Evolutionary conservation across 106 monocot genomes (phyloP), one percentile per base, ranked within the genome.

Genomic region (Apostasia ramifera): DNA sequence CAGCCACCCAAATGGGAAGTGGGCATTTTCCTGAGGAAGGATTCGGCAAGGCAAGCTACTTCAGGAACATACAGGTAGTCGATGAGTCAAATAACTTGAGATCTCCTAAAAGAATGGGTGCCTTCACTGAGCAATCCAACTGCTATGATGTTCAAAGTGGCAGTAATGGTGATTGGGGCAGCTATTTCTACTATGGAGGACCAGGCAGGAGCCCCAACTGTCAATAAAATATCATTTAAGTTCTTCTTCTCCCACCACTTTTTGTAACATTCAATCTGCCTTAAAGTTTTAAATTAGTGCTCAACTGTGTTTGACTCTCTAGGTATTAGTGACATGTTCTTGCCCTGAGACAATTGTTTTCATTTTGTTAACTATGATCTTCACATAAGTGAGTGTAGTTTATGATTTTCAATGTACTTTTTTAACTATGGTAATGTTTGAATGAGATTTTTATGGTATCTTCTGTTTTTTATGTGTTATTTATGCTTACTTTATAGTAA

Each of bases 1-100:
- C 85, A 2, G 64, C 85, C 2, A 86, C 85, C 0, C 81, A 86
- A 47, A 86, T 86, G 85, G 81, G 85, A 5, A 86, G 85, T 59
- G 85, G 85, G 2, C 81, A 79, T 70, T 81, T 86, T 50, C 74
- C 85, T 3, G 81, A 78, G 11, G 81, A 86, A 60, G 85, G 85
- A 3, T 86, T 81, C 46, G 66, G 81, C 66, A 86, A 81, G 57
- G 61, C 85, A 40, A 81, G 81, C 56, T 86, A 86, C 73, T 86
- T 86, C 73, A 72, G 76, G 64, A 86, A 86, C 72, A 60, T 86
- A 1, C 81, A 86, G 65, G 12, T 79, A 2, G 85, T 86, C 12
- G 85, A 86, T 48, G 78, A 69, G 39, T 81, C 81, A 42, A 86
- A 86, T 69, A 86, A 81, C 41, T 69, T 86, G 8, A 71, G 49